Base-by-base conservation (phyloP, 495 filamentous ascomycete genomes). In the Penicillium tannophilum region DNA sequence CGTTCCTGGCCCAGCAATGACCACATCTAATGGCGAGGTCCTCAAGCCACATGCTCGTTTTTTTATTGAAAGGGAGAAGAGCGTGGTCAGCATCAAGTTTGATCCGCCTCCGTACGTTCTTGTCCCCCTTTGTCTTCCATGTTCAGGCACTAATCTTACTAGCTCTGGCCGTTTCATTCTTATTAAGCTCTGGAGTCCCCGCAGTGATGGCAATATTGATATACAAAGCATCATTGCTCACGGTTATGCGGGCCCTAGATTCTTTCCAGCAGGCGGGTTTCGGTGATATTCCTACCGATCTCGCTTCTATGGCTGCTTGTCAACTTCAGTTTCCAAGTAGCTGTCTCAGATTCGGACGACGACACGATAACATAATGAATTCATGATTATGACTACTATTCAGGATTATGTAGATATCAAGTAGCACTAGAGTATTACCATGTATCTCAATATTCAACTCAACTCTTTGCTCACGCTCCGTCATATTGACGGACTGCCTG, bases 71-170 rank as follows among this genome's bases (percentile, higher is more conserved):
- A 84, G 82, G 65, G 79, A 87, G 60, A 91, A 91, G 75, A 91
- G 85, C 75, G 92, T 87, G 73, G 90, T 91, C 67, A 92, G 86
- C 61, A 86, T 98, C 60, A 87, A 84, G 61, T 98, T 98, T 69
- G 89, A 96, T 63, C 92, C 93, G 44, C 88, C 91, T 31, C 84
- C 94, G 75, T 95, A 86, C 69, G 84, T 76, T n/a, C 14, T 26
- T 46, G 43, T 24, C 11, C 16, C 35, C 45, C 28, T 28, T 28
- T 49, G 9, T 48, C 12, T 16, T 52, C 64, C 59, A 11, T 36
- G 19, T 23, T 17, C 26, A 23, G 63, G 52, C 56, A 20, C 58
- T 35, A 8, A 45, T 6, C 43, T 14, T 24, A 6, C 44, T 51
- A 87, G 84, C 10, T 84, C 83, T 33, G 92, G 88, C 12, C 80